A percentile compares a stretch with the other conserved stretches of the same genome.
These are phyloP conservation scores for Quercus aquifolioides DNA, from an alignment of 306 rosid genomes.

Conservation along the genomic window DNA sequence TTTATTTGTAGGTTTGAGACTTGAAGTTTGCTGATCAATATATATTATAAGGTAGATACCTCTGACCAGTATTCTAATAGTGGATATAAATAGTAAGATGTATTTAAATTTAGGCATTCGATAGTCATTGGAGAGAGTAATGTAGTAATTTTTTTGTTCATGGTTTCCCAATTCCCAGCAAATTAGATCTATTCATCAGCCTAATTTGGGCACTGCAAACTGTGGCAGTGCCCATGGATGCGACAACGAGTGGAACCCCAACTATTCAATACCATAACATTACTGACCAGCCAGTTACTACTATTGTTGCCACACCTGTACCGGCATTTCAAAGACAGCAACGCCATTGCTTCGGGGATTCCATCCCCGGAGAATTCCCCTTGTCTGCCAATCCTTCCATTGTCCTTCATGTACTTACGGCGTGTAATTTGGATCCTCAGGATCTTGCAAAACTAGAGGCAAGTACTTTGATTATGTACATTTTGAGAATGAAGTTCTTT, in stretches of 20 bases:
- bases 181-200: slow-evolving; percentile 47
- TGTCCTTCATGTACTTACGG: slow-evolving; percentile 89
- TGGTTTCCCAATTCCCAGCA: slow-evolving; percentile 58
- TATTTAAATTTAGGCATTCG: neutral
- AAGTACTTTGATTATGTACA: slow-evolving; percentile 38
- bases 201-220: slow-evolving; percentile 78
- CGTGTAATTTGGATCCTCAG: slow-evolving; percentile 82
- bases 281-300: slow-evolving; percentile 74
- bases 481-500: slow-evolving; percentile 6
- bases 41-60: slow-evolving; percentile 34
- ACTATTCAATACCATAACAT: slow-evolving; percentile 80
- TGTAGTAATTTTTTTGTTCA: slow-evolving; percentile 47
- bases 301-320: slow-evolving; percentile 55
- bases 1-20: slow-evolving; percentile 84
- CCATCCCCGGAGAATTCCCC: slow-evolving; percentile 92
- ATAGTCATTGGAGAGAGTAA: slow-evolving; percentile 24
- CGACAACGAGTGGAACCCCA: slow-evolving; percentile 87
- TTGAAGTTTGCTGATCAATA: slow-evolving; percentile 75
- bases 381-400: slow-evolving; percentile 85
- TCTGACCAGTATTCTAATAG: neutral
- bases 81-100: slow-evolving; percentile 8
- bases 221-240: slow-evolving; percentile 97
- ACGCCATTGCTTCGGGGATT: slow-evolving; percentile 82
- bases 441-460: slow-evolving; percentile 98
- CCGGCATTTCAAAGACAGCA: slow-evolving; percentile 69